phyloP scores from a whole-genome alignment of 192 early-diverging fungal species.

The Gryganskiella cystojenkinii region DNA sequence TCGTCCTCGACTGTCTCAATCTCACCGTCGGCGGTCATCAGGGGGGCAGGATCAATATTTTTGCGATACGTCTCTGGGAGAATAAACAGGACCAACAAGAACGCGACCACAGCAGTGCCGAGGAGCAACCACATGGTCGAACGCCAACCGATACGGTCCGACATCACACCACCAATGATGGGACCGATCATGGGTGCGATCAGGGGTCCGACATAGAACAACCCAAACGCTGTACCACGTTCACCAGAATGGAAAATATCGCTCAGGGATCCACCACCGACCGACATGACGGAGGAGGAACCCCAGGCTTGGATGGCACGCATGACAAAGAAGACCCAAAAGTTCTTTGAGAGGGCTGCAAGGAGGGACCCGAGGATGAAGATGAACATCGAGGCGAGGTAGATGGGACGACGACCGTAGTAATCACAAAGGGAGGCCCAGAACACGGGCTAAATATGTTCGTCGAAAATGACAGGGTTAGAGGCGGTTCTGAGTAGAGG shows the following conservation, averaged over 20 bases:
- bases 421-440: conserved; percentile 52
- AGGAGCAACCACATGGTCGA: conserved; percentile 47
- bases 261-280: conserved; percentile 51
- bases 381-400: conserved; percentile 46
- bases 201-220: conserved; percentile 45
- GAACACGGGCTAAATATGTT: conserved; percentile 40
- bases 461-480: neutral
- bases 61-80: conserved; percentile 59
- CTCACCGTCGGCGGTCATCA: conserved; percentile 10
- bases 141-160: conserved; percentile 38
- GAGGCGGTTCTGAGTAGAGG: no score
- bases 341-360: conserved; percentile 40
- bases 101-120: conserved; percentile 26
- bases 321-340: conserved; percentile 54
- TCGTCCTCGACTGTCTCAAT: neutral
- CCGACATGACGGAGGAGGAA: conserved; percentile 31
- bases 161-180: conserved; percentile 49
- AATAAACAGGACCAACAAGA: conserved; percentile 47
- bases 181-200: conserved; percentile 56
- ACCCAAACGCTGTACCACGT: conserved; percentile 48
- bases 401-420: conserved; percentile 47
- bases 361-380: conserved; percentile 49
- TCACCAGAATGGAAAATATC: conserved; percentile 53
- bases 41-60: conserved; percentile 45
- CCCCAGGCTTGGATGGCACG: conserved; percentile 53